Evolutionary conservation across 768 basidiomycete species (phyloP), one percentile per base, ranked within the genome.

Genomic region (Xanthoconium stramineum): DNA sequence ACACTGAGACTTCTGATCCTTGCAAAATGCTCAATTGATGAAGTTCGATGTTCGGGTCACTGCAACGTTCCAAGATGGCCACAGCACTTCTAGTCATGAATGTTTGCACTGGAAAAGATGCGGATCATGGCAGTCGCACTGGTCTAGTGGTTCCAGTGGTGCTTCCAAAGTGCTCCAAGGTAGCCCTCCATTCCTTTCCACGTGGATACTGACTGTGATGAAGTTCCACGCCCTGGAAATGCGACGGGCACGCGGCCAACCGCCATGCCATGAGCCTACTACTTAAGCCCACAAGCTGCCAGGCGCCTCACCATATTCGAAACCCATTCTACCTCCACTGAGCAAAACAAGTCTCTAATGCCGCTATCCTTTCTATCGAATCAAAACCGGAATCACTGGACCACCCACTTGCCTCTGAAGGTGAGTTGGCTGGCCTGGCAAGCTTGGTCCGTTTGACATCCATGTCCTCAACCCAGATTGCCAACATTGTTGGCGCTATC

Each of bases 401-500:
- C 71, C 45, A 78, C 78, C 60, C 79, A 78, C 45, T 69, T 85
- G 59, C 63, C 76, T 48, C 74, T 86, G 68, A 86, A 86, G 76
- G 83, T 81, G 42, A 46, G 58, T 38, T 36, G n/a, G 44, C 45
- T 43, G 45, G 24, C 40, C 43, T 50, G n/a, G 10, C 46, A 19
- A 29, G 35, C 20, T n/a, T 35, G 3, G 20, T 13, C 32, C 11
- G 44, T 38, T 37, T 60, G 57, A 69, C 51, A n/a, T 15, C 12
- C 49, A 37, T 19, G 40, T 19, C 32, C 19, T 37, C 50, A 14
- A 42, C 50, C 15, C 37, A 80, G 80, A 61, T 85, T 52, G 75
- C 78, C 53, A 86, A 86, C 69, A 75, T 86, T 44, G 46, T 83
- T 54, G 78, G 79, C 47, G 84, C 80, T 56, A 58, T 83, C 68